Evolutionary conservation across 2,329 filamentous ascomycete species (phyloP).

Genomic region (Ophiostoma pallidulum): DNA sequence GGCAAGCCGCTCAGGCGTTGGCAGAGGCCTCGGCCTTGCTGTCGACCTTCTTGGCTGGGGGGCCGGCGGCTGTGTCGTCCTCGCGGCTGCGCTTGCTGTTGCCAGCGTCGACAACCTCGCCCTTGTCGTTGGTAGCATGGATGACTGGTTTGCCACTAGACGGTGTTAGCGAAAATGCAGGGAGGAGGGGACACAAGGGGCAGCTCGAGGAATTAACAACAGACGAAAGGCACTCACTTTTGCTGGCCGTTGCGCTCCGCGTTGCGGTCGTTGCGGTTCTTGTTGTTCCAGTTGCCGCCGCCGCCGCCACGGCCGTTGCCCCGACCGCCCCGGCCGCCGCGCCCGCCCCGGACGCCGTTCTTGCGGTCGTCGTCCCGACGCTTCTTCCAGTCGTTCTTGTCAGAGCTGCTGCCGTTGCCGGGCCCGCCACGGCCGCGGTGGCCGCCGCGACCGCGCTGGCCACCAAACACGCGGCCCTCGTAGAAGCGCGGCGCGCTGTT

Average conservation of each 20-base stretch:
- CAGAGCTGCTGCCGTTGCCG: conserved; percentile 26
- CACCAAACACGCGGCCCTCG: conserved; percentile 34
- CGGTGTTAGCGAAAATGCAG: too few species aligned
- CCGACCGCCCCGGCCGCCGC: conserved; percentile 29
- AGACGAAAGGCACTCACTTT: not conserved
- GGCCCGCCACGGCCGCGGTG: conserved; percentile 28
- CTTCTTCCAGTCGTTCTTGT: conserved; percentile 54
- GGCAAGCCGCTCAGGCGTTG: too few species aligned
- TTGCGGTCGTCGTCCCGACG: conserved; percentile 53
- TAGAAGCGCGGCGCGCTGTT: conserved; percentile 35
- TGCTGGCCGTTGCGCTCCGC: conserved; percentile 22
- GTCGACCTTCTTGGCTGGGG: conserved; percentile 54
- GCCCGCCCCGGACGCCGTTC: conserved; percentile 44
- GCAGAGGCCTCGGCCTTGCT: conserved; percentile 29
- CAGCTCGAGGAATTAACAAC: not conserved
- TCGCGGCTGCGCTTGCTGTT: conserved; percentile 49
- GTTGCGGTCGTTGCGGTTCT: conserved; percentile 22
- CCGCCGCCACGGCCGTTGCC: conserved; percentile 22
- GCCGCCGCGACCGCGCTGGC: conserved; percentile 31
- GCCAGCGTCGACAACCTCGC: conserved; percentile 24
- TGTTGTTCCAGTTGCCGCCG: conserved; percentile 28
- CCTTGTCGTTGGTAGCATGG: conserved; percentile 31
- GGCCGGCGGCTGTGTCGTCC: conserved; percentile 33
- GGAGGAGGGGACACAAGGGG: too few species aligned
- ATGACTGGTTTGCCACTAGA: conserved; percentile 32